These are phyloP conservation scores for Tulasnella sp. DNA, from an alignment of 768 basidiomycete genomes.

Conservation along the genomic window DNA sequence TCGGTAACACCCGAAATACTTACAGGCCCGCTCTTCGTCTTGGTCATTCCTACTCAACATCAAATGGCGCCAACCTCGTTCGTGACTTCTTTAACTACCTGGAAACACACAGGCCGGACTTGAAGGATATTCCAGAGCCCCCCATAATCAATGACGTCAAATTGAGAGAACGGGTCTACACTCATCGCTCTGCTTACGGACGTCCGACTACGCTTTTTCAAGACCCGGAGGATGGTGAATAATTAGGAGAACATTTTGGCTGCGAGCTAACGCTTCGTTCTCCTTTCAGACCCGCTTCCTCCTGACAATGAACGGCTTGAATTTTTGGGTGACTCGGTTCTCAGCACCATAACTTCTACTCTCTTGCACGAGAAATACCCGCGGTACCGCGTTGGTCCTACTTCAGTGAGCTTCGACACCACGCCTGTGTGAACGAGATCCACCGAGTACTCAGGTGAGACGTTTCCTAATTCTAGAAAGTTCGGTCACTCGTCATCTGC, in stretches of 20 bases:
- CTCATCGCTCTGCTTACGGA: slow-evolving; percentile 29
- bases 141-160: background rate
- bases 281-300: background rate
- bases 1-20: background rate
- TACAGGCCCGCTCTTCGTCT: background rate
- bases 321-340: slow-evolving; percentile 33
- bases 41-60: background rate
- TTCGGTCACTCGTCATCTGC: slow-evolving; percentile 25
- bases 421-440: background rate
- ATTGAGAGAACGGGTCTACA: slow-evolving; percentile 28
- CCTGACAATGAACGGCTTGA: slow-evolving; percentile 36
- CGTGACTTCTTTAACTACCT: background rate
- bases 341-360: slow-evolving; percentile 6
- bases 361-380: slow-evolving; percentile 22
- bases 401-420: slow-evolving; percentile 16
- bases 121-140: slow-evolving; percentile 1
- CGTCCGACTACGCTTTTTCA: slow-evolving; percentile 30
- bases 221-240: slow-evolving; percentile 32
- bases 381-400: slow-evolving; percentile 22
- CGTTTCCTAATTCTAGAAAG: slow-evolving; percentile 24
- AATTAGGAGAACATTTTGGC: background rate
- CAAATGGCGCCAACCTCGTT: background rate
- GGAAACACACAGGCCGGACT: background rate
- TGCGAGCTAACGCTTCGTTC: background rate
- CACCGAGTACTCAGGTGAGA: background rate